phyloP scores from a whole-genome alignment of 495 filamentous ascomycete species.

The Aspergillus avenaceus region DNA sequence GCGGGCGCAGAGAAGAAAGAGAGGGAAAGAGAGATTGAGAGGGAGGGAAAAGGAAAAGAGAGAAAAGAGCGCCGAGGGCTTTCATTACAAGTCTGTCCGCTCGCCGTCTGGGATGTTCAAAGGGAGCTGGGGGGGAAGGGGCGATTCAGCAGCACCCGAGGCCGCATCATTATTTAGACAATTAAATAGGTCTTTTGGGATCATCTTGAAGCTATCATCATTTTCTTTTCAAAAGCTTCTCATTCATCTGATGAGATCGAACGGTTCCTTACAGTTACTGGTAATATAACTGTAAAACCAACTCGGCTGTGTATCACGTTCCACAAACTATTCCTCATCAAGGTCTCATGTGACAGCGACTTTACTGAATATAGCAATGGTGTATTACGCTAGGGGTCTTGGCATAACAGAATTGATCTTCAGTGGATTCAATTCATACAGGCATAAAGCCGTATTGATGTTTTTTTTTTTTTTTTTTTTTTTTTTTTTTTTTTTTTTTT shows the following conservation, averaged over 20 bases:
- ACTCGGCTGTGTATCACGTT: background rate
- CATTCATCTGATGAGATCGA: conserved; percentile 8
- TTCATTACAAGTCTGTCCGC: conserved; percentile 19
- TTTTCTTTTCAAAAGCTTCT: background rate
- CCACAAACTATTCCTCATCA: conserved; percentile 1
- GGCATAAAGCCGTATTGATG: background rate
- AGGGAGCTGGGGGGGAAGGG: conserved; percentile 3
- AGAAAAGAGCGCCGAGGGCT: conserved; percentile 6
- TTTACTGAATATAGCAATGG: background rate
- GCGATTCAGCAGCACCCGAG: conserved; percentile 8
- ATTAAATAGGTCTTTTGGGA: background rate
- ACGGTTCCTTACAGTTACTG: conserved; percentile 13
- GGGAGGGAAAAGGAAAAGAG: conserved; percentile 4
- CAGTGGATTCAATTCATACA: conserved; percentile 4
- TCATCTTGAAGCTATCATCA: conserved; percentile 17
- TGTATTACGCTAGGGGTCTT: conserved; percentile 3
- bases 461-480: too few species aligned
- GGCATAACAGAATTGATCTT: background rate
- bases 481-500: too few species aligned
- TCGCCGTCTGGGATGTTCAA: background rate
- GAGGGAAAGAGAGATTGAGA: conserved; percentile 7
- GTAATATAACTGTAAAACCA: conserved; percentile 8
- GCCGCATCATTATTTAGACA: background rate
- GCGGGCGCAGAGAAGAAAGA: too few species aligned
- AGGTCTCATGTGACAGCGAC: conserved; percentile 2